Evolutionary conservation across 345 rosid genomes (phyloP).

Genomic region (Psidium friedrichsthalianum): DNA sequence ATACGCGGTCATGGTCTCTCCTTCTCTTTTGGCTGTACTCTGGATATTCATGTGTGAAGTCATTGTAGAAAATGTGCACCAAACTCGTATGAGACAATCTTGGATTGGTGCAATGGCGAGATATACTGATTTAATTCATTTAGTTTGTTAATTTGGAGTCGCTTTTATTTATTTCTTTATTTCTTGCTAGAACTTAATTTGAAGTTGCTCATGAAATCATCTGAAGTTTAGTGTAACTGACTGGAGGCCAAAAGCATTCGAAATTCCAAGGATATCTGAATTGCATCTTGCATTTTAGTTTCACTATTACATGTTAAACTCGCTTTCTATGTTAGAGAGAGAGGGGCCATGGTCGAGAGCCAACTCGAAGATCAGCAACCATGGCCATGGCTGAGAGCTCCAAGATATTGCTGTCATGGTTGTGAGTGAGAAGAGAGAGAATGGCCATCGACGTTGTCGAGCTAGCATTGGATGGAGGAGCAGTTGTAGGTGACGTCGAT

Average conservation of each 20-base stretch:
- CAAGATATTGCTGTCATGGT: background rate
- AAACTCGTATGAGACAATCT: background rate
- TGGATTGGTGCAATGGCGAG: background rate
- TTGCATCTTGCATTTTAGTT: background rate
- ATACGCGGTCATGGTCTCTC: background rate
- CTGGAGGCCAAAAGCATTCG: background rate
- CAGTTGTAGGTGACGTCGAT: background rate
- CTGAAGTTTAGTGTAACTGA: background rate
- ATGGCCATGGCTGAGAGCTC: background rate
- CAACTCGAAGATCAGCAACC: background rate
- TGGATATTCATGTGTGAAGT: background rate
- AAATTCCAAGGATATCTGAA: background rate
- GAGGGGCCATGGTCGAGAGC: background rate
- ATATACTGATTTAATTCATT: background rate
- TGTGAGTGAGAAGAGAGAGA: background rate
- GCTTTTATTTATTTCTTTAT: background rate
- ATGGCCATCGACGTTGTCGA: background rate
- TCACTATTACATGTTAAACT: background rate
- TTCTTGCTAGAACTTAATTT: background rate
- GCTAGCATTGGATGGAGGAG: background rate
- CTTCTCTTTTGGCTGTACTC: background rate
- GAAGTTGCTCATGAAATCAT: background rate
- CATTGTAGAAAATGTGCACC: background rate
- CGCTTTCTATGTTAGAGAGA: background rate
- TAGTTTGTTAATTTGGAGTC: background rate